A percentile compares a stretch with the other conserved stretches of the same genome.
Evolutionary conservation across 2,329 filamentous ascomycete genomes (phyloP).

Genomic region (Colletotrichum camelliae): DNA sequence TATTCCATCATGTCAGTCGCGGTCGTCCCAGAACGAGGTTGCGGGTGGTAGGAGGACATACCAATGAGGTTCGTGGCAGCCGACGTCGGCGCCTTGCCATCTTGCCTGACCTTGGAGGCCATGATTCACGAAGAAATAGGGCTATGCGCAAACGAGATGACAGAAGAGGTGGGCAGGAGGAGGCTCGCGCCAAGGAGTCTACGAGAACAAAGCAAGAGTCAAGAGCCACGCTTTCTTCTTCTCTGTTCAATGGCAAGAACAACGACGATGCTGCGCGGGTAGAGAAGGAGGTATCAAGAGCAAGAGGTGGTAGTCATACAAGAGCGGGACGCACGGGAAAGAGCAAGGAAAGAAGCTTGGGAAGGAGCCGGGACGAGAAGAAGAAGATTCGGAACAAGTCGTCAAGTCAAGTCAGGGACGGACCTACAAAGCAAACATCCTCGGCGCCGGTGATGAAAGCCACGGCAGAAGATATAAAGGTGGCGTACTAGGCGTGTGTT

Average conservation of each 20-base stretch:
- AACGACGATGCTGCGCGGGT: neutral
- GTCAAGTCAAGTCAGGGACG: neutral
- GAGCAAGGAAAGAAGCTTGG: neutral
- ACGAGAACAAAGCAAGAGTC: neutral
- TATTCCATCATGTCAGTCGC: slow-evolving; percentile 39
- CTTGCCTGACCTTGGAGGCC: slow-evolving; percentile 48
- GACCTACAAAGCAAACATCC: slow-evolving; percentile 20
- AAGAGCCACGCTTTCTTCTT: neutral
- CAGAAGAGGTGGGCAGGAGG: slow-evolving; percentile 3
- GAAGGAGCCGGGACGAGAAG: slow-evolving; percentile 9
- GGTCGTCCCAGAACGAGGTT: neutral
- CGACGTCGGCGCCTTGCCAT: slow-evolving; percentile 79
- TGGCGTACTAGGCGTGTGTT: neutral
- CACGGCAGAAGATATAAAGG: slow-evolving; percentile 21
- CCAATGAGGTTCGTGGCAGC: slow-evolving; percentile 91
- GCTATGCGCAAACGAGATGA: neutral
- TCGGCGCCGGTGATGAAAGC: slow-evolving; percentile 22
- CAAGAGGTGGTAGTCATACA: neutral
- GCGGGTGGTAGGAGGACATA: slow-evolving; percentile 45
- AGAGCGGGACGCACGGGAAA: neutral
- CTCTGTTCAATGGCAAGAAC: neutral
- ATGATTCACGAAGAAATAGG: slow-evolving; percentile 26
- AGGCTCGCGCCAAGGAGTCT: neutral
- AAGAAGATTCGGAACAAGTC: slow-evolving; percentile 18
- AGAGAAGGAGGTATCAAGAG: neutral